A percentile compares a stretch with the other conserved stretches of the same genome.
Conservation (phyloP, 179 eudicot species). For the Beta macrorhiza region DNA sequence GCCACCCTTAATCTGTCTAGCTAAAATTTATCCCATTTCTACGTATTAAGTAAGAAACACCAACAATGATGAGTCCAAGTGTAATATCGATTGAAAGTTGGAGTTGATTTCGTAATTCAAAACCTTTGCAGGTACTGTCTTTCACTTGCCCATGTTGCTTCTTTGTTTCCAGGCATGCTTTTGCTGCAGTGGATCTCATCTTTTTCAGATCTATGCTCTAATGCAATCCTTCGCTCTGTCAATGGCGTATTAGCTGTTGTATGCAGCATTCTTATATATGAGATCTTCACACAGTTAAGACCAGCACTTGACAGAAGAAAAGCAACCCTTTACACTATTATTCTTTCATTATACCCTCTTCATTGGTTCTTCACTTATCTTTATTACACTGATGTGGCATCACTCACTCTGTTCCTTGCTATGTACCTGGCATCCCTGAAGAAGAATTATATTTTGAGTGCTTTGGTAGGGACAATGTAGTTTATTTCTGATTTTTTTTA, state of each 20-base stretch:
- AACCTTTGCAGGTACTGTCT: conserved; percentile 90
- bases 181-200: conserved; percentile 42
- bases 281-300: conserved; percentile 54
- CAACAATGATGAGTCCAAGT: background rate
- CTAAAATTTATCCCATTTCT: background rate
- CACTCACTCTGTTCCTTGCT: conserved; percentile 66
- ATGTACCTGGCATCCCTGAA: conserved; percentile 63
- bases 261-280: conserved; percentile 69
- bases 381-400: conserved; percentile 89
- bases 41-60: background rate
- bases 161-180: conserved; percentile 82
- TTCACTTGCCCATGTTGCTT: conserved; percentile 98
- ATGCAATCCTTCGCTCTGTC: conserved; percentile 67
- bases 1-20: background rate
- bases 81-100: conserved; percentile 10
- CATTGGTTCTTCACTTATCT: conserved; percentile 94
- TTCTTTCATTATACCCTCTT: conserved; percentile 76
- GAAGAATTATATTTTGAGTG: conserved; percentile 61
- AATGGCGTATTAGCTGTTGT: conserved; percentile 67
- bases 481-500: background rate
- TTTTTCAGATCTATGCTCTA: conserved; percentile 58
- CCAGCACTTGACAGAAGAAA: conserved; percentile 66
- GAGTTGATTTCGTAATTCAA: conserved; percentile 47
- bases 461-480: conserved; percentile 44
- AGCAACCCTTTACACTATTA: conserved; percentile 56